Evolutionary conservation across 2,329 filamentous ascomycete genomes (phyloP).

Genomic region (Exophiala phaeomuriformis): DNA sequence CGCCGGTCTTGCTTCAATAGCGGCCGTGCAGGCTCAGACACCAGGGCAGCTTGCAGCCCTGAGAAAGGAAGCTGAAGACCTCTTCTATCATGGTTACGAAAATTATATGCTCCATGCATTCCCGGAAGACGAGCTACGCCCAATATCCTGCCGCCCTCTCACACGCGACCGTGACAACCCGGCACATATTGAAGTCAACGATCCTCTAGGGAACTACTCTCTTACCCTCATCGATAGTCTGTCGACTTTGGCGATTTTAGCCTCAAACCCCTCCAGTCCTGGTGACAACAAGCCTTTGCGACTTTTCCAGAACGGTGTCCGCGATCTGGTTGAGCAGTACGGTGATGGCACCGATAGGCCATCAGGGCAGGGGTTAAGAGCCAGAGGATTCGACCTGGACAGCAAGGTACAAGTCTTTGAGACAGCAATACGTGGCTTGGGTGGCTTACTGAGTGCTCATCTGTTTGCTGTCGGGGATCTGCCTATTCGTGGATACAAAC

Average conservation of each 20-base stretch:
- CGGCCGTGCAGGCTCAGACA: conserved; percentile 16
- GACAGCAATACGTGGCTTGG: conserved; percentile 88
- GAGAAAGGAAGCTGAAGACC: conserved; percentile 49
- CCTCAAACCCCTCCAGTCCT: conserved; percentile 56
- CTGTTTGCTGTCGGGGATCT: conserved; percentile 86
- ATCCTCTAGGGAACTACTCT: conserved; percentile 94
- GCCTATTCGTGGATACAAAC: conserved; percentile 71
- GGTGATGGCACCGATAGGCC: conserved; percentile 70
- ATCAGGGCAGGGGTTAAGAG: conserved; percentile 62
- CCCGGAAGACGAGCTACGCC: conserved; percentile 89
- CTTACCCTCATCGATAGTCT: conserved; percentile 91
- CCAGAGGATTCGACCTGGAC: conserved; percentile 83
- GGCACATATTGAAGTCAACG: conserved; percentile 78
- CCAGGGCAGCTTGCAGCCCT: conserved; percentile 17
- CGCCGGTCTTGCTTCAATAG: conserved; percentile 11
- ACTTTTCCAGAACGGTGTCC: conserved; percentile 74
- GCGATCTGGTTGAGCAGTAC: conserved; percentile 70
- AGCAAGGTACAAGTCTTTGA: conserved; percentile 99
- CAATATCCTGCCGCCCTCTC: conserved; percentile 74
- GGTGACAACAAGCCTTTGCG: conserved; percentile 56
- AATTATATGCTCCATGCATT: conserved; percentile 94
- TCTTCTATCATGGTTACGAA: conserved; percentile 96
- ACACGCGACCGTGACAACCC: conserved; percentile 76
- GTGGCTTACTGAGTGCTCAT: conserved; percentile 85
- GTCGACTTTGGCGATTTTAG: conserved; percentile 86